phyloP scores from a whole-genome alignment of 2,329 filamentous ascomycete genomes.

The Paramyrothecium roridum region DNA sequence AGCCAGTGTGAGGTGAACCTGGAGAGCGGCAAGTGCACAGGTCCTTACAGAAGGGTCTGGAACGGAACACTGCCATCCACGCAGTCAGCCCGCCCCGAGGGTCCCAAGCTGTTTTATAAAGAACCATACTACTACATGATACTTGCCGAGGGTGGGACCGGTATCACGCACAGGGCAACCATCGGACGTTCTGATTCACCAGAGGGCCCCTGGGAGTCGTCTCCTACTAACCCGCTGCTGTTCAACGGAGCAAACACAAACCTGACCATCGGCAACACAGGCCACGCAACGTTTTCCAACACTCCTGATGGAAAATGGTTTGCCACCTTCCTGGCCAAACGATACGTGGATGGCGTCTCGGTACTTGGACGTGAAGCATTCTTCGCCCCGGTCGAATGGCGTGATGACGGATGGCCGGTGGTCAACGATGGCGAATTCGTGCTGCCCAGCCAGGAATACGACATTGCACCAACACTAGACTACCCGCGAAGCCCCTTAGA shows the following conservation, averaged over 20 bases:
- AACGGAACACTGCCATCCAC: constrained; percentile 15
- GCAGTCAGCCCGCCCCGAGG: constrained; percentile 11
- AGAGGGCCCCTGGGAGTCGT: constrained; percentile 8
- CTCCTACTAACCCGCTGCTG: constrained; percentile 33
- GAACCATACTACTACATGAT: constrained; percentile 7
- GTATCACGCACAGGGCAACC: constrained; percentile 6
- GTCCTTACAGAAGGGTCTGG: constrained; percentile 14
- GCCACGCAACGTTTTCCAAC: constrained; percentile 15
- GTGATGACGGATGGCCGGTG: constrained; percentile 16
- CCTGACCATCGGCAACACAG: constrained; percentile 13
- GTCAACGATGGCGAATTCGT: constrained; percentile 15
- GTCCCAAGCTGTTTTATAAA: constrained; percentile 9
- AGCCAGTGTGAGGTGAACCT: constrained; percentile 17
- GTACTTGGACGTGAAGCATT: constrained; percentile 17
- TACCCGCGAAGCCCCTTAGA: constrained; percentile 5
- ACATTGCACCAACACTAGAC: constrained; percentile 3
- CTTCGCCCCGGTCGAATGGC: constrained; percentile 15
- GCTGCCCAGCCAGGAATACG: constrained; percentile 6
- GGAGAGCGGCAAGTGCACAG: constrained; percentile 10
- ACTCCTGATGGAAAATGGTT: constrained; percentile 17
- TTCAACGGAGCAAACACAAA: constrained; percentile 14
- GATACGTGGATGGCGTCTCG: constrained; percentile 11
- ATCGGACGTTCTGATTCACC: constrained; percentile 8
- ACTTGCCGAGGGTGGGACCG: constrained; percentile 9
- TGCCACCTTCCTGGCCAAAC: constrained; percentile 14